Percentiles rank a stretch among this genome's conserved stretches.
These are phyloP conservation scores for Nasturtium officinale DNA, from an alignment of 345 rosid species.

Conservation along the genomic window DNA sequence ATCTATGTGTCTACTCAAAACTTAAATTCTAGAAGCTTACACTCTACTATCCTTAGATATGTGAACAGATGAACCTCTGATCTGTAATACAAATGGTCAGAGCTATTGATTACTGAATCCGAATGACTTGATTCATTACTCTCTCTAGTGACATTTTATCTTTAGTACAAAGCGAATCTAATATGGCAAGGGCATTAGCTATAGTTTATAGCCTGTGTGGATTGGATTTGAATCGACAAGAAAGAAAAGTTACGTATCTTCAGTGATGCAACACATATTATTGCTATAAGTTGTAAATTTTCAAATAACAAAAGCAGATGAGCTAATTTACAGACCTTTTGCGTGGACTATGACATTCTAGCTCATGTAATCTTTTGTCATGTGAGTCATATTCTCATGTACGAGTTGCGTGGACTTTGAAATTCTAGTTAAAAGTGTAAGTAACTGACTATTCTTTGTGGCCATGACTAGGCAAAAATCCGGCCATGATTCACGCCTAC, in stretches of 20 bases:
- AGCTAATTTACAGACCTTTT: background rate
- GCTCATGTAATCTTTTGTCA: constrained; percentile 34
- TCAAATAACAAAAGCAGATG: background rate
- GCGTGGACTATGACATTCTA: too few species aligned
- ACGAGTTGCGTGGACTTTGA: constrained; percentile 74
- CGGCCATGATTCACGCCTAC: too few species aligned
- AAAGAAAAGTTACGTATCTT: background rate
- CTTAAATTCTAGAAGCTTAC: background rate
- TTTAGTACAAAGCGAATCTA: background rate
- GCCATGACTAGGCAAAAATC: too few species aligned
- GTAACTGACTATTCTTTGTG: constrained; percentile 58
- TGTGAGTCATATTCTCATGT: constrained; percentile 89
- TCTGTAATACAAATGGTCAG: constrained; percentile 38
- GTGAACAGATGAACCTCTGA: constrained; percentile 15
- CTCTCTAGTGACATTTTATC: background rate
- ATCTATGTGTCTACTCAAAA: background rate
- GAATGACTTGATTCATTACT: background rate
- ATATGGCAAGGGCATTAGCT: background rate
- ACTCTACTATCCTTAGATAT: background rate
- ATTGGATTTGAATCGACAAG: background rate
- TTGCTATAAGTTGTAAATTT: too few species aligned
- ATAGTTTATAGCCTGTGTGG: background rate
- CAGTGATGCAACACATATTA: background rate
- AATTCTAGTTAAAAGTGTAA: constrained; percentile 69
- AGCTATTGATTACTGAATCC: constrained; percentile 47